A percentile compares a stretch with the other conserved stretches of the same genome.
These are phyloP conservation scores for Aschersonia sp. DNA, from an alignment of 2,329 filamentous ascomycete species.

Conservation along the genomic window DNA sequence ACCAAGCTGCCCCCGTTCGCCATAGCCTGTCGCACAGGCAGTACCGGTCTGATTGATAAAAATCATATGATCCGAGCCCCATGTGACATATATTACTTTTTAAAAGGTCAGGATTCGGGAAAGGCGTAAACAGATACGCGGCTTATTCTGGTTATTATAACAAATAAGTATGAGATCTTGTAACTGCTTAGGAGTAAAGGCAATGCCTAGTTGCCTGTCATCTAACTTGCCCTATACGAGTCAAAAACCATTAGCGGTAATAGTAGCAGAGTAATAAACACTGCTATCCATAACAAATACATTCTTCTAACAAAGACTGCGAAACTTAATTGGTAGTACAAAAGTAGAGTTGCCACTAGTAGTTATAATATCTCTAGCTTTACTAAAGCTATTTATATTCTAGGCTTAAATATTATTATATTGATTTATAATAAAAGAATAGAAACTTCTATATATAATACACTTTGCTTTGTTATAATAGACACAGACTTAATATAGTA, in stretches of 20 bases:
- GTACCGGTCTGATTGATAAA: constrained; percentile 49
- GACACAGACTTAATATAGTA: constrained; percentile 26
- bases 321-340: constrained; percentile 47
- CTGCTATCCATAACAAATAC: constrained; percentile 52
- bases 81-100: constrained; percentile 26
- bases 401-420: constrained; percentile 57
- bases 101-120: constrained; percentile 38
- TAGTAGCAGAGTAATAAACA: constrained; percentile 52
- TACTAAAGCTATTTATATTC: constrained; percentile 70
- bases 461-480: constrained; percentile 52
- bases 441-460: constrained; percentile 51
- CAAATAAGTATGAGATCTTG: constrained; percentile 31
- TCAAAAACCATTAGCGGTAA: constrained; percentile 32
- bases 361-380: constrained; percentile 42
- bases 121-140: constrained; percentile 48
- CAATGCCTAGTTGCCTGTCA: constrained; percentile 32
- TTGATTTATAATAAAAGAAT: constrained; percentile 58
- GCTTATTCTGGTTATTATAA: constrained; percentile 37
- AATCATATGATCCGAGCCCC: constrained; percentile 53
- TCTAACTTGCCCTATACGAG: constrained; percentile 42
- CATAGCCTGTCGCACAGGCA: constrained; percentile 60
- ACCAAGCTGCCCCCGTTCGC: constrained; percentile 56
- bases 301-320: constrained; percentile 41
- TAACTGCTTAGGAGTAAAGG: constrained; percentile 31
- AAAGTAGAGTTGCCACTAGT: constrained; percentile 32